Percentiles rank a stretch among this genome's conserved stretches.
phyloP scores from a whole-genome alignment of 2,329 filamentous ascomycete genomes.

The Exophiala dermatitidis region DNA sequence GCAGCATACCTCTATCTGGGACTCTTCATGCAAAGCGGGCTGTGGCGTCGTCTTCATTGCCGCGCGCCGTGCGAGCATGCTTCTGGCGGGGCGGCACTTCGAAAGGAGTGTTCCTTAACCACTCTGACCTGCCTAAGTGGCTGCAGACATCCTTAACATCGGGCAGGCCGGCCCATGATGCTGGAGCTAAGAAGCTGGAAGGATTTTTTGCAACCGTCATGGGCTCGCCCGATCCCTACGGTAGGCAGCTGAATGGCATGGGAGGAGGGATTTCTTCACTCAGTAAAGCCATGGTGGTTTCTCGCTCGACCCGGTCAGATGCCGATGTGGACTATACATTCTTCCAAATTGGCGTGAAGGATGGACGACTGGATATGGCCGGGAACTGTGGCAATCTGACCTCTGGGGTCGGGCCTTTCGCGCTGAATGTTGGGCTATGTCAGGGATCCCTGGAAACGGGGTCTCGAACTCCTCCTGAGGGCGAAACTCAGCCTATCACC shows the following conservation, averaged over 20 bases:
- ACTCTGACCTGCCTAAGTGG: slow-evolving; percentile 44
- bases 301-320: slow-evolving; percentile 41
- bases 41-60: slow-evolving; percentile 8
- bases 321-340: slow-evolving; percentile 66
- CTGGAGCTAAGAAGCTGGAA: slow-evolving; percentile 10
- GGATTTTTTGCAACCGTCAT: slow-evolving; percentile 16
- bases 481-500: slow-evolving; percentile 32
- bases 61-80: slow-evolving; percentile 36
- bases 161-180: not conserved
- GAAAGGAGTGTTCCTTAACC: slow-evolving; percentile 55
- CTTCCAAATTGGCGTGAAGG: slow-evolving; percentile 58
- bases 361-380: slow-evolving; percentile 55
- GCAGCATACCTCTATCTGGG: not conserved
- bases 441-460: not conserved
- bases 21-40: not conserved
- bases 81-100: slow-evolving; percentile 66
- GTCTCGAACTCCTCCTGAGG: not conserved
- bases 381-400: slow-evolving; percentile 74
- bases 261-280: slow-evolving; percentile 62
- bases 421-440: slow-evolving; percentile 28
- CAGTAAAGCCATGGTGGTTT: slow-evolving; percentile 56
- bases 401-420: slow-evolving; percentile 59
- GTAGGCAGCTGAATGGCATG: slow-evolving; percentile 64
- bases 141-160: slow-evolving; percentile 6
- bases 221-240: slow-evolving; percentile 32